Base-by-base conservation (phyloP, 1,284 basidiomycete genomes). In the Cystobasidium slooffiae region DNA sequence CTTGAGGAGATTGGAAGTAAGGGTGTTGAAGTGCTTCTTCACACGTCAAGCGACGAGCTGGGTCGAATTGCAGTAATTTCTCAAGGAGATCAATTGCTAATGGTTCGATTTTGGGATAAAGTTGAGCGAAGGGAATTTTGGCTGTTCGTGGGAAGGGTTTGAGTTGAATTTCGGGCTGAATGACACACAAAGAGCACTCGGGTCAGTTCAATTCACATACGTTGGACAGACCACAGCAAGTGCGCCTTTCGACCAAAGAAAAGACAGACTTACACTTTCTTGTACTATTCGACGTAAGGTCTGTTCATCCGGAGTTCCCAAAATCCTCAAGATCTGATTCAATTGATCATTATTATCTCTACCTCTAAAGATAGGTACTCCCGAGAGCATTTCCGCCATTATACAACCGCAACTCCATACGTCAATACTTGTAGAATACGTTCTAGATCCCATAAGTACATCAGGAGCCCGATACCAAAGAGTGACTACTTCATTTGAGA, bases 401-500 rank as follows among this genome's bases (percentile, higher is more conserved):
- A 99, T 99, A 82, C 97, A 99, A 7, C 97, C 97, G 73, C 95
- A 97, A 6, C 93, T 96, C 97, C 97, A 99, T 76, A 99, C 93
- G 84, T 99, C 97, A 81, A 99, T 98, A 22, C 93, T 96, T 2
- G 97, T 99, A 82, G 91, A 95, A 84, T 99, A 99, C 68, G 96
- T 98, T 69, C 97, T 88, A 51, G 94, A 97, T 66, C 97, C 97
- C 76, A 99, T 88, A 18, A 99, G 88, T 55, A 99, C 97, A 81
- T 99, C 97, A 0, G 97, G 97, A 0, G 97, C 96, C 72, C 97
- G 92, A 83, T 99, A 99, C 97, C 97, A 99, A 14, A 99, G 86
- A 6, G 97, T 99, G 41, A 99, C 97, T 77, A 89, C 94, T 86
- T 97, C 94, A 82, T 97, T 96, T 0, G 92, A 94, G 83, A 97